phyloP scores from a whole-genome alignment of 1,139 yeast genomes.

The Pichia sp. region DNA sequence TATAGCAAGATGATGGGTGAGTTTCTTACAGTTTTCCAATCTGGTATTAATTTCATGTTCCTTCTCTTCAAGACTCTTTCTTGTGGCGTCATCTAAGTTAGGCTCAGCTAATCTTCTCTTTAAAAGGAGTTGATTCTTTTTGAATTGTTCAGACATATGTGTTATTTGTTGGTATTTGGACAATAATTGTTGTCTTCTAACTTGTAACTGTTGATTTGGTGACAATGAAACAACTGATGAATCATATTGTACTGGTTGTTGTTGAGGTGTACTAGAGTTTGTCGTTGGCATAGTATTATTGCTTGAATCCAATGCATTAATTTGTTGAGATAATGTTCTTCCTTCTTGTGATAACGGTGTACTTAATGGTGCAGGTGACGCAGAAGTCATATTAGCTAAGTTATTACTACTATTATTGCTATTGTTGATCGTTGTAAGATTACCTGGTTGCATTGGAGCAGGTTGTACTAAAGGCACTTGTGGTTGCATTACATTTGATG shows the following conservation, averaged over 20 bases:
- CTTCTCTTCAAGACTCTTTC: constrained; percentile 25
- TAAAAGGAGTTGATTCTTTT: constrained; percentile 35
- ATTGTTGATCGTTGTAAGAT: too few relatives aligned
- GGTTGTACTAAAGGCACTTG: not conserved
- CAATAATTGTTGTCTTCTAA: constrained; percentile 23
- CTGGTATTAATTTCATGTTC: constrained; percentile 25
- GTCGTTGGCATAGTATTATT: not conserved
- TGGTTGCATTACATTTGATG: not conserved
- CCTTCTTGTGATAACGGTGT: constrained; percentile 8
- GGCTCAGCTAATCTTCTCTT: constrained; percentile 34
- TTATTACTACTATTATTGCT: not conserved
- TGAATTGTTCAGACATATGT: constrained; percentile 36
- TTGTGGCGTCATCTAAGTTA: constrained; percentile 29
- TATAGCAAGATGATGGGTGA: constrained; percentile 26
- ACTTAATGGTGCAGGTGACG: constrained; percentile 8
- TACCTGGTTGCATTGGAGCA: not conserved
- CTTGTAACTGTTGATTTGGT: constrained; percentile 18
- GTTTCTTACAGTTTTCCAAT: constrained; percentile 29
- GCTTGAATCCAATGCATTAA: not conserved
- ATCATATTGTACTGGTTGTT: not conserved
- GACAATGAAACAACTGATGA: constrained; percentile 7
- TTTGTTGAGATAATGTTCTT: constrained; percentile 10
- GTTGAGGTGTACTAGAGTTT: not conserved
- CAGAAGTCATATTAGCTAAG: constrained; percentile 3
- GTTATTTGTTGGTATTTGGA: constrained; percentile 31